phyloP scores from a whole-genome alignment of 345 rosid genomes.

The Cardamine occulta region DNA sequence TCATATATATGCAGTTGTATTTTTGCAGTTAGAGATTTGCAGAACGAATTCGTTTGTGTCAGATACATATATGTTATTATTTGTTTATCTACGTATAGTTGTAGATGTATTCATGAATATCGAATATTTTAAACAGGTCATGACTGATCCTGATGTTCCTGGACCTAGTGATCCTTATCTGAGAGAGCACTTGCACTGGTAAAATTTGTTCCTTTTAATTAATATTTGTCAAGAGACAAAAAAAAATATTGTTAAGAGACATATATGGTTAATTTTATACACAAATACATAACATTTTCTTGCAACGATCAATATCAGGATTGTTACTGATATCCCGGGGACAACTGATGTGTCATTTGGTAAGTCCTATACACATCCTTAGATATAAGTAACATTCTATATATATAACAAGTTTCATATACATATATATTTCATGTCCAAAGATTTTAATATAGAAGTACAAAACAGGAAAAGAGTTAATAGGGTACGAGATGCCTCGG shows the following conservation, averaged over 20 bases:
- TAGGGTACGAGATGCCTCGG: constrained; percentile 87
- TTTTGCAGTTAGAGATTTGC: neutral
- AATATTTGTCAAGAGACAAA: neutral
- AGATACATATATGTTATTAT: constrained; percentile 12
- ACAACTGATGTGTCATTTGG: constrained; percentile 94
- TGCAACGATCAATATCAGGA: constrained; percentile 55
- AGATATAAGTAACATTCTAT: neutral
- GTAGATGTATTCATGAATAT: constrained; percentile 13
- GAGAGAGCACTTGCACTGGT: constrained; percentile 97
- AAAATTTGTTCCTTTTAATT: constrained; percentile 17
- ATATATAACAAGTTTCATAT: neutral
- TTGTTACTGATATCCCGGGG: constrained; percentile 96
- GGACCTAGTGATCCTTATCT: constrained; percentile 98
- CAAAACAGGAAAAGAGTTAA: constrained; percentile 65
- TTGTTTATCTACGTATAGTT: constrained; percentile 6
- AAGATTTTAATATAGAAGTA: constrained; percentile 10
- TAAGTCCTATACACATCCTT: constrained; percentile 40
- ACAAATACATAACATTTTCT: constrained; percentile 16
- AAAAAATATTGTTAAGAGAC: neutral
- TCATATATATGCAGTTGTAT: neutral
- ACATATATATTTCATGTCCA: neutral
- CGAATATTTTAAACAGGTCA: constrained; percentile 55
- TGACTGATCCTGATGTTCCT: constrained; percentile 99
- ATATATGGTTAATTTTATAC: neutral
- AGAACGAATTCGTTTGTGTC: neutral